A percentile compares a stretch with the other conserved stretches of the same genome.
These are phyloP conservation scores for Yamagishiella unicocca DNA, from an alignment of 139 green algal genomes.

Conservation along the genomic window DNA sequence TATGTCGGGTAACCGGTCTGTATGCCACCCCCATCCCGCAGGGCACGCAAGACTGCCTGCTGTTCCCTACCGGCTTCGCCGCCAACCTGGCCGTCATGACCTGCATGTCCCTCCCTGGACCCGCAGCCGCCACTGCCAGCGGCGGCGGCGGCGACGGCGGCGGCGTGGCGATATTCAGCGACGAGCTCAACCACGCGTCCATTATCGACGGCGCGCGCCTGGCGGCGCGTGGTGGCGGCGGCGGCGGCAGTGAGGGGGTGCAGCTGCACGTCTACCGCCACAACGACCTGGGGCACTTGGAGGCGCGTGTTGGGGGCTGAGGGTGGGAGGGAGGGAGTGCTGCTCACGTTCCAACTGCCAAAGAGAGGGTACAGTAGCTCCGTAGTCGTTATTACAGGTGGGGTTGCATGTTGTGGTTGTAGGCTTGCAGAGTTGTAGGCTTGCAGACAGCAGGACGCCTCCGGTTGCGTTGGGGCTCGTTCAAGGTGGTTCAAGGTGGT, in stretches of 20 bases:
- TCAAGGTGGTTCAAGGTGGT: too few species aligned
- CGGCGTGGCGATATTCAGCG: conserved; percentile 81
- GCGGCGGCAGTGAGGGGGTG: not conserved
- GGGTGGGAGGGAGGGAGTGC: not conserved
- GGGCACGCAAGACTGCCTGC: conserved; percentile 81
- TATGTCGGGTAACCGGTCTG: too few species aligned
- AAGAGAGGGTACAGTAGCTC: too few species aligned
- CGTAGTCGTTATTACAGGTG: not conserved
- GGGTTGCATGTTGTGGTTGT: too few species aligned
- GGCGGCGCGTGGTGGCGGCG: conserved; percentile 45
- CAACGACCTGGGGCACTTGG: conserved; percentile 91
- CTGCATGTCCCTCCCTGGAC: conserved; percentile 53
- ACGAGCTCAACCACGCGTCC: conserved; percentile 97
- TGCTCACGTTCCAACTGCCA: too few species aligned
- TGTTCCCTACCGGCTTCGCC: conserved; percentile 92
- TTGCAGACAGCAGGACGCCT: too few species aligned
- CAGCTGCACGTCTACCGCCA: conserved; percentile 87
- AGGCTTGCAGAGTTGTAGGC: too few species aligned
- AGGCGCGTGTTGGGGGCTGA: conserved; percentile 37
- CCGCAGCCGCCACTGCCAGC: not conserved
- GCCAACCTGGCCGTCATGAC: conserved; percentile 89
- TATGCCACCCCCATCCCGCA: too few species aligned
- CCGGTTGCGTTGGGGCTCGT: too few species aligned
- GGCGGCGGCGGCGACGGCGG: not conserved
- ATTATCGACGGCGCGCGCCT: conserved; percentile 95